phyloP scores from a whole-genome alignment of 352 stramenopile genomes.

The Globisporangium sylvaticum region DNA sequence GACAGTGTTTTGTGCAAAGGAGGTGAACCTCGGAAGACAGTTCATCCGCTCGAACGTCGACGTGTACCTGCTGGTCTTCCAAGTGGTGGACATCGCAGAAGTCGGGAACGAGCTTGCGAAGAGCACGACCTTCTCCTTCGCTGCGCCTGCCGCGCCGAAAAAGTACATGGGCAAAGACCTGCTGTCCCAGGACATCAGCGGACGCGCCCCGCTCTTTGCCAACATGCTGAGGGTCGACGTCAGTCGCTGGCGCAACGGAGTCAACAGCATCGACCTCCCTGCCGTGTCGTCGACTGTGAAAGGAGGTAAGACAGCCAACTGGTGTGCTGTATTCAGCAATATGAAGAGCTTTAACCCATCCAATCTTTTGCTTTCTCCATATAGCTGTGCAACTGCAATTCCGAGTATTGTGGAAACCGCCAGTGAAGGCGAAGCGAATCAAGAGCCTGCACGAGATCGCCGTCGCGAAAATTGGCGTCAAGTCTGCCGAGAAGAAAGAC shows the following conservation, averaged over 20 bases:
- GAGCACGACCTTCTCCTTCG: slow-evolving; percentile 39
- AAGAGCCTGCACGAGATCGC: slow-evolving; percentile 20
- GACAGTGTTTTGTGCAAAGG: slow-evolving; percentile 56
- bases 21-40: slow-evolving; percentile 39
- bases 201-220: slow-evolving; percentile 47
- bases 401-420: slow-evolving; percentile 15
- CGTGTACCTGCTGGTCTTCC: slow-evolving; percentile 53
- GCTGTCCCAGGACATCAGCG: slow-evolving; percentile 26
- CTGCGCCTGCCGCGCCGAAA: slow-evolving; percentile 13
- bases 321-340: neutral
- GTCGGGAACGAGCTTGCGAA: slow-evolving; percentile 31
- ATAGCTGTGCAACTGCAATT: slow-evolving; percentile 22
- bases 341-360: neutral
- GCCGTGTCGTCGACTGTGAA: slow-evolving; percentile 37
- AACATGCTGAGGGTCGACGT: slow-evolving; percentile 60
- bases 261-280: slow-evolving; percentile 49
- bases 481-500: slow-evolving; percentile 1
- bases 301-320: slow-evolving; percentile 34
- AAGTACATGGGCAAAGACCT: slow-evolving; percentile 44
- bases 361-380: neutral
- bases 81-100: slow-evolving; percentile 62
- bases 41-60: slow-evolving; percentile 38
- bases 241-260: slow-evolving; percentile 38
- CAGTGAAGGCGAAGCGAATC: slow-evolving; percentile 19
- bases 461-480: slow-evolving; percentile 15